A percentile compares a stretch with the other conserved stretches of the same genome.
Evolutionary conservation across 331 rosid genomes (phyloP).

Genomic region (Malus hybrid): DNA sequence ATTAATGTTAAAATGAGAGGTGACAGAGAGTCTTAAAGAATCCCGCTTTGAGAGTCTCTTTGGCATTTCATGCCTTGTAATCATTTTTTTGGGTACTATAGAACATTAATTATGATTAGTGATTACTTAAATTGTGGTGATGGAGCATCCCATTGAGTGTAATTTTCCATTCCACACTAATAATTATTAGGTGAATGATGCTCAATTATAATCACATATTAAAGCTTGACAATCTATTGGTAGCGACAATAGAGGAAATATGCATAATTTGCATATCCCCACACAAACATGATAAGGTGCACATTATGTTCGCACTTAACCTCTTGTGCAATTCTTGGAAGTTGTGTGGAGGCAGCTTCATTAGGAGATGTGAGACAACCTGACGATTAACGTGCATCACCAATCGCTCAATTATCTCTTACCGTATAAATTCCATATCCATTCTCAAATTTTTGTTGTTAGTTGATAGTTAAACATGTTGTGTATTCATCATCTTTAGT

Average conservation of each 20-base stretch:
- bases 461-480: too few species aligned
- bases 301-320: not conserved
- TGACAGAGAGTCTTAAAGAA: too few species aligned
- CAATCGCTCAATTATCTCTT: too few species aligned
- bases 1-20: too few species aligned
- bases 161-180: not conserved
- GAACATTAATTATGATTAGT: not conserved
- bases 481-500: too few species aligned
- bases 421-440: too few species aligned
- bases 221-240: conserved; percentile 10
- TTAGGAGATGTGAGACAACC: too few species aligned
- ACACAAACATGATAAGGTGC: not conserved
- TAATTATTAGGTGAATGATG: conserved; percentile 5
- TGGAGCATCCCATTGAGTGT: conserved; percentile 4
- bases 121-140: conserved; percentile 1
- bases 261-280: not conserved
- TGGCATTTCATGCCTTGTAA: too few species aligned
- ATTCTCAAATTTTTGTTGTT: too few species aligned
- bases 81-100: not conserved
- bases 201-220: conserved; percentile 4
- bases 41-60: too few species aligned
- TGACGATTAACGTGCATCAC: too few species aligned
- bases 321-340: not conserved
- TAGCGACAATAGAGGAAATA: conserved; percentile 3
- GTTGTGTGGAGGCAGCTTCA: too few species aligned